Evolutionary conservation across 495 filamentous ascomycete genomes (phyloP).

Genomic region (Staphylotrichum tortipilum): DNA sequence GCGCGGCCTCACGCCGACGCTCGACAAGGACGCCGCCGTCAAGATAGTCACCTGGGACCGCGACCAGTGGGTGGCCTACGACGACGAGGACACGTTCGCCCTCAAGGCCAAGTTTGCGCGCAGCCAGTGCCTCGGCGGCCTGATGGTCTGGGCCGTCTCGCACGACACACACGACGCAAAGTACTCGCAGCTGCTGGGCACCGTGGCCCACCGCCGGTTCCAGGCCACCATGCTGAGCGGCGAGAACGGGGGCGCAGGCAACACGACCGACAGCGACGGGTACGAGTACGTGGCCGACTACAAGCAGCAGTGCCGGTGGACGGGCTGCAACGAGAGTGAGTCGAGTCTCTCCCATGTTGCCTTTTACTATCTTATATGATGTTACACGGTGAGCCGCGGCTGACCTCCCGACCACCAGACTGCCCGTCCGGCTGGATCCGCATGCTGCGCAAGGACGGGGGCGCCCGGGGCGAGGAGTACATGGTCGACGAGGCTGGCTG

Average conservation of each 20-base stretch:
- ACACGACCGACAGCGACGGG: no score
- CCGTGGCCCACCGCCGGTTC: neutral
- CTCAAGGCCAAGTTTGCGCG: constrained; percentile 32
- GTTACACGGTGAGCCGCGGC: no score
- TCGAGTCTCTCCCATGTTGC: no score
- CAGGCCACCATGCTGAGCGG: neutral
- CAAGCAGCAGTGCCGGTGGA: neutral
- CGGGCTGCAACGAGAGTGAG: neutral
- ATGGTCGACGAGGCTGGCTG: no score
- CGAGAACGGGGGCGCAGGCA: no score
- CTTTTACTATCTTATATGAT: no score
- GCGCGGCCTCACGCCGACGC: neutral
- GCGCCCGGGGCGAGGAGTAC: no score
- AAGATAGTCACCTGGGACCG: constrained; percentile 30
- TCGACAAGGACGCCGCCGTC: constrained; percentile 22
- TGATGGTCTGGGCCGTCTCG: constrained; percentile 24
- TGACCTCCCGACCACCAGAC: no score
- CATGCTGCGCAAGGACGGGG: no score
- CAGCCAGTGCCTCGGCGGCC: constrained; percentile 16
- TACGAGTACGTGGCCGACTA: no score
- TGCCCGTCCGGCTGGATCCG: no score
- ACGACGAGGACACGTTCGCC: constrained; percentile 31
- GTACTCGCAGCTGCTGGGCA: neutral
- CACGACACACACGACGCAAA: constrained; percentile 28
- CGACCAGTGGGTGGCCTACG: constrained; percentile 33